phyloP scores from a whole-genome alignment of 306 rosid genomes.

The Inga leiocalycina region DNA sequence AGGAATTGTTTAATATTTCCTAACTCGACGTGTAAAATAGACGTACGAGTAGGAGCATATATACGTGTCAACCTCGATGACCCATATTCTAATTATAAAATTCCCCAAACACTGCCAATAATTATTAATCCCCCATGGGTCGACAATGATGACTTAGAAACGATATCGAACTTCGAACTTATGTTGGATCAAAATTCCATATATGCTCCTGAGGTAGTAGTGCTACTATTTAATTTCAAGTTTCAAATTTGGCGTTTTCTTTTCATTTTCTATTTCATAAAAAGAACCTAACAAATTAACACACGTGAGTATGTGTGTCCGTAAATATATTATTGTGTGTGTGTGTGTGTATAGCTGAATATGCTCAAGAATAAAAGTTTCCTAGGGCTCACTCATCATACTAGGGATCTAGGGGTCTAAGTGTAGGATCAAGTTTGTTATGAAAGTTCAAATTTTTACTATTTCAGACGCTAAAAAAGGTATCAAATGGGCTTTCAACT shows the following conservation, averaged over 20 bases:
- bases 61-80: background rate
- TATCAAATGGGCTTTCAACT: background rate
- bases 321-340: background rate
- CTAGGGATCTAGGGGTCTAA: background rate
- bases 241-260: background rate
- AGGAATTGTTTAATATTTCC: background rate
- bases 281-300: background rate
- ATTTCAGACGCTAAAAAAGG: background rate
- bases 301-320: background rate
- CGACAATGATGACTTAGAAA: background rate
- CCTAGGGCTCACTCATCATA: background rate
- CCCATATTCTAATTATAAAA: background rate
- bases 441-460: background rate
- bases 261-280: background rate
- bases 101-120: background rate
- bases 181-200: conserved; percentile 10
- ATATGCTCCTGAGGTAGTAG: background rate
- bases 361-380: background rate
- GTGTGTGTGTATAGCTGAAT: background rate
- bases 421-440: background rate
- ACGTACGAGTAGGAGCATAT: background rate
- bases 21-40: background rate
- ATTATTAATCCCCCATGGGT: background rate
- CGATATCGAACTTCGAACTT: background rate
- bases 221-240: background rate